Base-by-base conservation (phyloP, 768 basidiomycete species). In the Podaxis sp. region DNA sequence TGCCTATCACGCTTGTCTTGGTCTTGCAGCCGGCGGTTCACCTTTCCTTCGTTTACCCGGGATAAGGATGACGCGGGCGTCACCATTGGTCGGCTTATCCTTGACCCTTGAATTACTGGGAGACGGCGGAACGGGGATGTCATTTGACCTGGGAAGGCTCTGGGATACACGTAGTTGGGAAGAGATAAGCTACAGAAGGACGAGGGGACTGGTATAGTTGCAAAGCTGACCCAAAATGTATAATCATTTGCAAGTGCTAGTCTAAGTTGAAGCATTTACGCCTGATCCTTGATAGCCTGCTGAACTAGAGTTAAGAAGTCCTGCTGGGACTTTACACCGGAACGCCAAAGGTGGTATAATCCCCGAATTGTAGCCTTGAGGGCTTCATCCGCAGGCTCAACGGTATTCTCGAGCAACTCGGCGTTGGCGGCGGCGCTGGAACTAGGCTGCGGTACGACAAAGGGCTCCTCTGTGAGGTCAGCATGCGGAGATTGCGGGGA, bases 271-370 rank as follows among this genome's bases (percentile, higher is more conserved):
- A 26, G 17, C 22, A 51, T 37, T 59, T 53, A 61, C n/a, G 22
- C 56, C 22, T 53, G 38, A 24, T 46, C 58, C 15, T 70, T 67
- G 57, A 81, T 66, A 44, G 74, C 74, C 59, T 72, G 69, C 15
- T 70, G 74, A 54, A 82, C 79, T 7, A 76, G 68, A 20, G 70
- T 54, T 2, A 82, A 65, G 66, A 84, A 84, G 54, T 74, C 37
- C 30, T 75, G 72, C 5, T 49, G 60, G 33, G 65, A 48, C 12
- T 55, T 60, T 52, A 46, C 75, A 30, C 78, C 74, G 10, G 78
- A 68, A 69, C 75, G 83, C 88, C 89, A 90, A 22, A 90, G 78
- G 30, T 71, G 75, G 71, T 84, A 89, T 44, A 91, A 70, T 1
- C 85, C 82, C 63, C 76, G 79, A 54, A 89, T 80, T 36, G 82